Evolutionary conservation across 176 grass and related monocot species (phyloP), one percentile per base, ranked within the genome.

Genomic region (Paspalum vaginatum): DNA sequence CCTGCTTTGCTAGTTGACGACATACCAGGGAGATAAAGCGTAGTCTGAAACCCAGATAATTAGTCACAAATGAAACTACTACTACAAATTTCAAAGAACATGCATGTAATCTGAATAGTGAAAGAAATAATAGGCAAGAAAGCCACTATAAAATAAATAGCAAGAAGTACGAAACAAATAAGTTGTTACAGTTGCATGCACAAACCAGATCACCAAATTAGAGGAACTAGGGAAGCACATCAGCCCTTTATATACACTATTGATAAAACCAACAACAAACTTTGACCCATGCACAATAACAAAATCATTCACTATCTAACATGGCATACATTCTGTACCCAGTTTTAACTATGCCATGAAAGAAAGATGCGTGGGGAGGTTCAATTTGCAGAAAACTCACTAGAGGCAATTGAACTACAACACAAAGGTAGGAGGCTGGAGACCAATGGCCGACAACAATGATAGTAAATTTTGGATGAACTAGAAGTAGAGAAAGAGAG

Each of bases 1-100:
- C 93, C 71, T n/a, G 39, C 75, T 76, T 84, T 84, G 84, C 94
- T 93, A 40, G 94, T 97, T 55, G 87, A 91, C 17, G 94, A 93
- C 74, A 87, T 68, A 32, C 72, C 75, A 83, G 91, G 94, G 11
- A 84, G 78, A 65, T 93, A 97, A 83, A 85, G 68, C 47, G 78
- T 80, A 80, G 68, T 72, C 72, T 87, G 83, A 69, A 90, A 80
- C 57, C 81, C 79, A 25, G 1, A 32, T 67, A 76, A 42, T 76
- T 6, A 43, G 76, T 7, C n/a, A n/a, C 22, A 37, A 66, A 13
- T 41, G 25, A 69, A 17, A 75, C 21, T 60, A 40, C 21, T 60
- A 40, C 46, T 9, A 6, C 18, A 67, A 52, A 6, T 59, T 24
- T 54, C 15, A 48, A 15, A 27, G 17, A 71, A 78, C 38, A 78